Evolutionary conservation across 768 basidiomycete genomes (phyloP).

Genomic region (Crepidotus variabilis): DNA sequence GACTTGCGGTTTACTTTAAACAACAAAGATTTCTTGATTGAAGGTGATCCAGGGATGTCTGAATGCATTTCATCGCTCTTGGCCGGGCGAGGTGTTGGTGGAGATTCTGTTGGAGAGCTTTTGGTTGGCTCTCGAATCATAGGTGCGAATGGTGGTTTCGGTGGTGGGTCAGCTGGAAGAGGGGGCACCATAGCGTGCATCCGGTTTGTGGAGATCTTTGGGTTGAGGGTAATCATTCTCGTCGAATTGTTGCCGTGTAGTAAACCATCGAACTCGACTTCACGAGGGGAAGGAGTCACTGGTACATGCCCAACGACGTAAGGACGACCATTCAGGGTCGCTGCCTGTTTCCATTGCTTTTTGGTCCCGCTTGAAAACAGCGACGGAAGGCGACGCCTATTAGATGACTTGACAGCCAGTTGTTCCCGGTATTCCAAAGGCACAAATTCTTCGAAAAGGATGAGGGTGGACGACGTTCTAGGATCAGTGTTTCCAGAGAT

Average conservation of each 20-base stretch:
- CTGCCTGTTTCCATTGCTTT: slow-evolving; percentile 76
- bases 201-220: slow-evolving; percentile 19
- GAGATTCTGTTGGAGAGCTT: slow-evolving; percentile 9
- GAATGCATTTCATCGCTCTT: slow-evolving; percentile 33
- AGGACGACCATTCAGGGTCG: slow-evolving; percentile 76
- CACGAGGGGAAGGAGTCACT: slow-evolving; percentile 48
- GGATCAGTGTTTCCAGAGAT: slow-evolving; percentile 49
- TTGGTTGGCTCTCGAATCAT: slow-evolving; percentile 18
- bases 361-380: slow-evolving; percentile 54
- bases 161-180: slow-evolving; percentile 10
- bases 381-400: slow-evolving; percentile 63
- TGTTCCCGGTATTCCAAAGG: slow-evolving; percentile 83
- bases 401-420: slow-evolving; percentile 50
- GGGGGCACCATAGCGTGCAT: slow-evolving; percentile 12
- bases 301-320: slow-evolving; percentile 64
- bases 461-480: slow-evolving; percentile 64
- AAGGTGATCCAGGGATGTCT: slow-evolving; percentile 24
- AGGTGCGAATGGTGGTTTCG: slow-evolving; percentile 14
- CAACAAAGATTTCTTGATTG: slow-evolving; percentile 46
- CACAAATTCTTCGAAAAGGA: slow-evolving; percentile 93
- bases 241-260: slow-evolving; percentile 50
- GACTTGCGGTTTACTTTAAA: slow-evolving; percentile 52
- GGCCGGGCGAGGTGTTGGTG: slow-evolving; percentile 19
- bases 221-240: slow-evolving; percentile 38
- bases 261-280: slow-evolving; percentile 78